Conservation (phyloP, 495 filamentous ascomycete species). For the Friedmanniomyces endolithicus region DNA sequence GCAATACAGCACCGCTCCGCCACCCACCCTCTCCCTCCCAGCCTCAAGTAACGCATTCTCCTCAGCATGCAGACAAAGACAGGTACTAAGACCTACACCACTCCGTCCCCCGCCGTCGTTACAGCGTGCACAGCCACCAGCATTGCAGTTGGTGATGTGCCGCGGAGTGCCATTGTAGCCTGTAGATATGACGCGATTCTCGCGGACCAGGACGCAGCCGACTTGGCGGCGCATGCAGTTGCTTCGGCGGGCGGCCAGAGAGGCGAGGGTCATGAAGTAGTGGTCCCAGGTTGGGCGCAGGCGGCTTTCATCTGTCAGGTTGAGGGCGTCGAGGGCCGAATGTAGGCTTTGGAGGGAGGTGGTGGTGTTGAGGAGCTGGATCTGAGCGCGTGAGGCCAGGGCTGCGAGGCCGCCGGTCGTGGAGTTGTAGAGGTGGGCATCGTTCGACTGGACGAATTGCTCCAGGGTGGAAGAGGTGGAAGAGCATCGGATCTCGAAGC, state of each 20-base stretch:
- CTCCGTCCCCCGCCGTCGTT: constrained; percentile 51
- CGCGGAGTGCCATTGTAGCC: constrained; percentile 97
- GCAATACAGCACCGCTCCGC: constrained; percentile 73
- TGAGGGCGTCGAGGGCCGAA: constrained; percentile 50
- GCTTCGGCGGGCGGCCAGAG: constrained; percentile 75
- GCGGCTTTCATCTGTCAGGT: constrained; percentile 65
- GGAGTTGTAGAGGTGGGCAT: constrained; percentile 62
- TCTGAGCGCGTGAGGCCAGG: constrained; percentile 64
- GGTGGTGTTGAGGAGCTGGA: constrained; percentile 76
- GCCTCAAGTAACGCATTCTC: constrained; percentile 94
- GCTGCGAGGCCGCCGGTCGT: constrained; percentile 54
- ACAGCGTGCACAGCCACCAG: constrained; percentile 83
- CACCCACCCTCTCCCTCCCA: constrained; percentile 75
- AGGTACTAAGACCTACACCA: constrained; percentile 67
- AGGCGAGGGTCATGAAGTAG: constrained; percentile 94
- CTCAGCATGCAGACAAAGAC: constrained; percentile 89
- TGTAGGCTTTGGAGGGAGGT: constrained; percentile 57
- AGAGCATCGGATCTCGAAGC: constrained; percentile 45
- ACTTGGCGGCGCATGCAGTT: constrained; percentile 98
- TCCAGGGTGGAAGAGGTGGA: constrained; percentile 46
- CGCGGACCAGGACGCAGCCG: constrained; percentile 85
- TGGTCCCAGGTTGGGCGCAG: constrained; percentile 90
- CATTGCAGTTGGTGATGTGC: constrained; percentile 75
- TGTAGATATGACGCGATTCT: constrained; percentile 78
- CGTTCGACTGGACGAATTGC: constrained; percentile 63